Evolutionary conservation across 768 basidiomycete species (phyloP).

Genomic region (Pulveroboletus sp.): DNA sequence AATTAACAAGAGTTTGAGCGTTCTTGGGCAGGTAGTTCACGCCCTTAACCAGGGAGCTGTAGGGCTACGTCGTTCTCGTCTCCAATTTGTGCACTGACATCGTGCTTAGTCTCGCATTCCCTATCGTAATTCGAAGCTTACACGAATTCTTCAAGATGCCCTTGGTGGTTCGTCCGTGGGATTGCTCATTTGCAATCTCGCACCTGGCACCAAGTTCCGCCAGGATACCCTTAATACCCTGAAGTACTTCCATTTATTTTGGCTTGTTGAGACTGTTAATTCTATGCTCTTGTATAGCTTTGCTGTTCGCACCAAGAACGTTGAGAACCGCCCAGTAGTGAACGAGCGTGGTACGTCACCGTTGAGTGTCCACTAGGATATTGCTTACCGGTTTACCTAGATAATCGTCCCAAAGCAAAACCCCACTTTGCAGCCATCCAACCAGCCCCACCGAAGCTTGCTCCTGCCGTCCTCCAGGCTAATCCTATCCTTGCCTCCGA

Average conservation of each 20-base stretch:
- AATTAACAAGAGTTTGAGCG: slow-evolving; percentile 86
- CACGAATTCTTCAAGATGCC: slow-evolving; percentile 85
- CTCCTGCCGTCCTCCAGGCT: slow-evolving; percentile 43
- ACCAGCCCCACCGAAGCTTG: slow-evolving; percentile 40
- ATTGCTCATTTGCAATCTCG: slow-evolving; percentile 81
- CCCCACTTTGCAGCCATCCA: slow-evolving; percentile 62
- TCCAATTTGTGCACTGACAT: slow-evolving; percentile 5
- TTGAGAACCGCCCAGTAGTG: slow-evolving; percentile 77
- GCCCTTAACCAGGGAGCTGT: slow-evolving; percentile 72
- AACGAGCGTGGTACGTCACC: slow-evolving; percentile 63
- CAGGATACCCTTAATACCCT: slow-evolving; percentile 88
- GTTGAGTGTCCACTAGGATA: neutral
- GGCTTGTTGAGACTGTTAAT: neutral
- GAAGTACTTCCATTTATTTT: slow-evolving; percentile 48
- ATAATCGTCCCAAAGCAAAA: slow-evolving; percentile 55
- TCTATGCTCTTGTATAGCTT: slow-evolving; percentile 44
- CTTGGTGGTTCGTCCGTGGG: slow-evolving; percentile 79
- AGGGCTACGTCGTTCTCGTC: slow-evolving; percentile 17
- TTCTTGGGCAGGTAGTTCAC: slow-evolving; percentile 83
- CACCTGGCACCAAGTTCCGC: slow-evolving; percentile 75
- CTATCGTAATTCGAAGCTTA: slow-evolving; percentile 86
- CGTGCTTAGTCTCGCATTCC: slow-evolving; percentile 64
- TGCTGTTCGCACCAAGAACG: slow-evolving; percentile 77
- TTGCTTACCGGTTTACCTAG: slow-evolving; percentile 29
- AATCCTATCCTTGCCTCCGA: slow-evolving; percentile 29